Conservation (phyloP, 176 grass and related monocot species). For the Metroxylon sagu region DNA sequence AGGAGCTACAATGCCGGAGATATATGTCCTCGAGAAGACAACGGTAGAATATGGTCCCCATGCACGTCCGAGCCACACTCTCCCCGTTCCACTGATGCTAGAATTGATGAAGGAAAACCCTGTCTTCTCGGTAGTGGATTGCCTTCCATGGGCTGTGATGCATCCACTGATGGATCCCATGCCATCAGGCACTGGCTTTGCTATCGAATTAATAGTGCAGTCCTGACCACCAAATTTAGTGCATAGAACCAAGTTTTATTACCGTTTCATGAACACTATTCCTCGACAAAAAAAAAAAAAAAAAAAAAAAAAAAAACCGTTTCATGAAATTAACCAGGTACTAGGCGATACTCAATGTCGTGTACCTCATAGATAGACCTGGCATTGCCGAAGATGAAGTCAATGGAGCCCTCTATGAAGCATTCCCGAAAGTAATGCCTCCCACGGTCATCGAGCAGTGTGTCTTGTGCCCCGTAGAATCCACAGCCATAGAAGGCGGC, state of each 20-base stretch:
- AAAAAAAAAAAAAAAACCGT: too few relatives aligned
- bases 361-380: slow-evolving; percentile 50
- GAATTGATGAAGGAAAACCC: slow-evolving; percentile 80
- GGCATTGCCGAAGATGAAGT: slow-evolving; percentile 85
- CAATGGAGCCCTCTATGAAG: slow-evolving; percentile 83
- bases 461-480: slow-evolving; percentile 73
- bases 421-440: slow-evolving; percentile 57
- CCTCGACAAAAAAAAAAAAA: too few relatives aligned
- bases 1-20: slow-evolving; percentile 33
- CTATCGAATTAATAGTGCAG: slow-evolving; percentile 80
- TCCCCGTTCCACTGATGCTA: slow-evolving; percentile 47
- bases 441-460: slow-evolving; percentile 67
- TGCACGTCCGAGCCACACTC: slow-evolving; percentile 62
- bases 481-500: slow-evolving; percentile 74
- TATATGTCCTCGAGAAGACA: slow-evolving; percentile 53
- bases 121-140: slow-evolving; percentile 36
- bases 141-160: slow-evolving; percentile 64
- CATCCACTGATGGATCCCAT: slow-evolving; percentile 40
- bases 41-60: slow-evolving; percentile 53
- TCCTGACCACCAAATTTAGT: slow-evolving; percentile 4
- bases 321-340: too few relatives aligned
- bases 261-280: too few relatives aligned
- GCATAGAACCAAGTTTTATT: too few relatives aligned
- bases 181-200: slow-evolving; percentile 16
- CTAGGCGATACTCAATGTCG: not conserved